These are phyloP conservation scores for Dendrostoma leiphaemia DNA, from an alignment of 2,329 filamentous ascomycete genomes.

Conservation along the genomic window DNA sequence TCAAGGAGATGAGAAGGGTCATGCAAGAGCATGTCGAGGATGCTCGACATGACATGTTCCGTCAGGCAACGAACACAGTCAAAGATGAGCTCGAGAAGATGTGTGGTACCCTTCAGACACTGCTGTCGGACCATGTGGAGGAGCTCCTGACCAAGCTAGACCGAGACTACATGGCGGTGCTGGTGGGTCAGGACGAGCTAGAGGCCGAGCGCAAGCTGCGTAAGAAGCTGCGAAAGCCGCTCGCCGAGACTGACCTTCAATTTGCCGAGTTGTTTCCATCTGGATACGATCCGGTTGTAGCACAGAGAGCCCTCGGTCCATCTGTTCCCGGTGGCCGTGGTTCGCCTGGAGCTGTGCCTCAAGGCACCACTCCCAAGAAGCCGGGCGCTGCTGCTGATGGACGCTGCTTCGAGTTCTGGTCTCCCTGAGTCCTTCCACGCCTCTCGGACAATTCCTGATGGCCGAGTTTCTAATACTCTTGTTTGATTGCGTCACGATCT, in stretches of 20 bases:
- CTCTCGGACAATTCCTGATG: no score
- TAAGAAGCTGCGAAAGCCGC: neutral
- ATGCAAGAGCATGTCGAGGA: conserved; percentile 45
- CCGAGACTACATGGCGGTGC: neutral
- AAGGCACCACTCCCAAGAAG: no score
- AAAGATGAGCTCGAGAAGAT: conserved; percentile 37
- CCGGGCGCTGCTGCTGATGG: no score
- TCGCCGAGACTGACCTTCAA: neutral
- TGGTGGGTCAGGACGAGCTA: neutral
- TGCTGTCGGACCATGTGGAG: neutral
- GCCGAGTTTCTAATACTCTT: no score
- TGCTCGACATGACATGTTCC: conserved; percentile 47
- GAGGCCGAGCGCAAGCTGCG: neutral
- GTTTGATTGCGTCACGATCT: no score
- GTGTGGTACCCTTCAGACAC: neutral
- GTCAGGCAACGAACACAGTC: conserved; percentile 39
- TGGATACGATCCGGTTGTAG: no score
- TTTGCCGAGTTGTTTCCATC: neutral
- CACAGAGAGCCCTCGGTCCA: no score
- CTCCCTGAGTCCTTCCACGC: no score
- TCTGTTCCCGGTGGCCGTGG: no score
- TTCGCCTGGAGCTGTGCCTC: no score
- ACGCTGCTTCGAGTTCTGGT: no score
- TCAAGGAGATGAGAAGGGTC: conserved; percentile 47
- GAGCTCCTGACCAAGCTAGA: neutral